A percentile compares a stretch with the other conserved stretches of the same genome.
phyloP scores from a whole-genome alignment of 1,284 basidiomycete genomes.

The Schizophyllum amplum region DNA sequence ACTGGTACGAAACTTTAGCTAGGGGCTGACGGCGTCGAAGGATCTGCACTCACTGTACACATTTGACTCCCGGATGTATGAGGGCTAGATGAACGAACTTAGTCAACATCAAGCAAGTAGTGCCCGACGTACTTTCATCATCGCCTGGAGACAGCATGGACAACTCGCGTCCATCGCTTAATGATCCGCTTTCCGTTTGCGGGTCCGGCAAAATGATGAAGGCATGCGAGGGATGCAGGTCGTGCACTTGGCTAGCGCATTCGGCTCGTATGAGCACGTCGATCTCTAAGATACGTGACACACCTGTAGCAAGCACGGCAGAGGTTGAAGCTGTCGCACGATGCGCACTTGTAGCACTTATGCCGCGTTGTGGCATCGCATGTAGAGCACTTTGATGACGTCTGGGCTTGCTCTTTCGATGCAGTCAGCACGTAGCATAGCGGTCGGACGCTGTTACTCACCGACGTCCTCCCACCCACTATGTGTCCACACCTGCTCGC shows the following conservation, averaged over 20 bases:
- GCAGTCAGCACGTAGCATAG: not conserved
- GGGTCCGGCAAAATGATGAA: conserved; percentile 76
- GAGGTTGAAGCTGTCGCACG: conserved; percentile 71
- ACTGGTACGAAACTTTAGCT: conserved; percentile 32
- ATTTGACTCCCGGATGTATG: conserved; percentile 63
- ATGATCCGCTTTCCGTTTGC: conserved; percentile 13
- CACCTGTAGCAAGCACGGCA: conserved; percentile 79
- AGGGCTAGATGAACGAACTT: conserved; percentile 51
- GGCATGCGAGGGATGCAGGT: conserved; percentile 81
- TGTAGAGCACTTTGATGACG: conserved; percentile 63
- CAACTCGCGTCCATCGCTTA: conserved; percentile 2
- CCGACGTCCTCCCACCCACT: conserved; percentile 82
- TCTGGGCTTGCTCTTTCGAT: conserved; percentile 63
- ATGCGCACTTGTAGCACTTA: conserved; percentile 78
- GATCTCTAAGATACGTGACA: conserved; percentile 14
- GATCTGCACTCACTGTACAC: conserved; percentile 59
- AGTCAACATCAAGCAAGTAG: too few species aligned
- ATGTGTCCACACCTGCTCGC: conserved; percentile 78
- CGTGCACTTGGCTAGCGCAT: conserved; percentile 75
- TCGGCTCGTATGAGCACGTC: not conserved
- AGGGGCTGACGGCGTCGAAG: not conserved
- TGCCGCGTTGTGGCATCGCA: conserved; percentile 54
- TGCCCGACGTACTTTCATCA: conserved; percentile 65
- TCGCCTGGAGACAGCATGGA: conserved; percentile 32
- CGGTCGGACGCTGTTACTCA: conserved; percentile 33